phyloP scores from a whole-genome alignment of 306 rosid species.

The Trifolium pratense region DNA sequence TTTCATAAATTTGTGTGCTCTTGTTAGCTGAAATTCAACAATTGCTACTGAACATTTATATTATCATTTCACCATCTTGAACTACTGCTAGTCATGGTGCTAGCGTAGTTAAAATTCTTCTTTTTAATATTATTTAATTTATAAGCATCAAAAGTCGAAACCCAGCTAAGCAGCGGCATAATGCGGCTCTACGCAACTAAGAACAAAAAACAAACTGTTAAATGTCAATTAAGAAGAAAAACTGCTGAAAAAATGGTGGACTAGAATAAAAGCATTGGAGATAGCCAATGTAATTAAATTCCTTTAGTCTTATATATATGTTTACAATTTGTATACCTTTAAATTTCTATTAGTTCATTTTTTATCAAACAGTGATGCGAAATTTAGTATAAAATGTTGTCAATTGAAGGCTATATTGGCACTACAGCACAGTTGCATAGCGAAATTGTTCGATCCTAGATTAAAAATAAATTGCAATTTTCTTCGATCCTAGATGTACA shows the following conservation, averaged over 20 bases:
- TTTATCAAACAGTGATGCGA: not conserved
- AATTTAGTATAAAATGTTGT: not conserved
- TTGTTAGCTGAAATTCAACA: constrained; percentile 19
- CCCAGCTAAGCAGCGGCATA: not conserved
- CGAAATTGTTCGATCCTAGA: not conserved
- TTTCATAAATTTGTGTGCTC: constrained; percentile 14
- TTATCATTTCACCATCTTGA: not conserved
- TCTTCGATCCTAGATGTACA: too few relatives aligned
- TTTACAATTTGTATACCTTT: not conserved
- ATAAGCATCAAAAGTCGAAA: not conserved
- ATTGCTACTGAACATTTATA: constrained; percentile 16
- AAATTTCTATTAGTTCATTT: not conserved
- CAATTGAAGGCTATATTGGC: not conserved
- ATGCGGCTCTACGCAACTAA: constrained; percentile 16
- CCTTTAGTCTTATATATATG: not conserved
- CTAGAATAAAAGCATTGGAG: too few relatives aligned
- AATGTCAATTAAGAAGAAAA: constrained; percentile 25
- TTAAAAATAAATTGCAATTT: not conserved
- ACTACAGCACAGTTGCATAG: not conserved
- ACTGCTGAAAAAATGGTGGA: not conserved
- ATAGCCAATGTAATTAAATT: too few relatives aligned
- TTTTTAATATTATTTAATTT: not conserved
- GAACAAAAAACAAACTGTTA: constrained; percentile 2
- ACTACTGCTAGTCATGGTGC: not conserved
- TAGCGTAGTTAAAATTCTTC: too few relatives aligned